Conservation (phyloP, 176 grass and related monocot genomes). For the Melocanna baccifera region DNA sequence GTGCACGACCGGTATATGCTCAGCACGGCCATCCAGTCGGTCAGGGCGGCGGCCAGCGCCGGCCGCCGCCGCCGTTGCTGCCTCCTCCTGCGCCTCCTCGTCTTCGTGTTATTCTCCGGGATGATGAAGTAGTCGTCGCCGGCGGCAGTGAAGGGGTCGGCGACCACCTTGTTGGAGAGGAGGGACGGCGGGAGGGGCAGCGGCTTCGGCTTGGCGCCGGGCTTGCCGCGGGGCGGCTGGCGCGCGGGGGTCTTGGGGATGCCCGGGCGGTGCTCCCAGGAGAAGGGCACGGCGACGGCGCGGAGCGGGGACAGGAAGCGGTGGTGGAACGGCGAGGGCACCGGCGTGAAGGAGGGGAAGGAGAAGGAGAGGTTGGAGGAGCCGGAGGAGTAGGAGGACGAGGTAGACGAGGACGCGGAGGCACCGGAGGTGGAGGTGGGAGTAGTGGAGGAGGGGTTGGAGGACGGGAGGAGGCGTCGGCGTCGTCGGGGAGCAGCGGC, state of each 20-base stretch:
- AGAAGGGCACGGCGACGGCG: slow-evolving; percentile 64
- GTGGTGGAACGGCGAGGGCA: slow-evolving; percentile 54
- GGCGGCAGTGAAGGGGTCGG: slow-evolving; percentile 9
- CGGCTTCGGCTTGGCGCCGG: slow-evolving; percentile 18
- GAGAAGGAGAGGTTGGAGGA: slow-evolving; percentile 34
- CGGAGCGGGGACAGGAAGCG: slow-evolving; percentile 52
- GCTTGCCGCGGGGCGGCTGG: not conserved
- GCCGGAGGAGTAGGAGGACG: not conserved
- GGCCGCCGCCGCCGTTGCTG: slow-evolving; percentile 15
- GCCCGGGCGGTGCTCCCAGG: slow-evolving; percentile 78
- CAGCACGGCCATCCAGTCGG: slow-evolving; percentile 50
- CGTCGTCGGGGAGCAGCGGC: not conserved
- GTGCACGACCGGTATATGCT: slow-evolving; percentile 49
- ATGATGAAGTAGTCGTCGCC: not conserved
- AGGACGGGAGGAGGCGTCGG: not conserved
- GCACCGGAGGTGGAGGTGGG: not conserved
- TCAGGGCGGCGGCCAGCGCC: slow-evolving; percentile 23
- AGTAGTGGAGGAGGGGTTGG: not conserved
- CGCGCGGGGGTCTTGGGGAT: slow-evolving; percentile 66
- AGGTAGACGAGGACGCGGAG: not conserved
- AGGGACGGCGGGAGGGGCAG: slow-evolving; percentile 51
- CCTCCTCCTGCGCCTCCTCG: not conserved
- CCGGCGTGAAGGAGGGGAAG: slow-evolving; percentile 29
- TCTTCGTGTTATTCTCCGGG: slow-evolving; percentile 24
- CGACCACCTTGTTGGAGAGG: slow-evolving; percentile 34